A percentile compares a stretch with the other conserved stretches of the same genome.
Conservation (phyloP, 2,329 filamentous ascomycete genomes). For the Neonectria neomacrospora region DNA sequence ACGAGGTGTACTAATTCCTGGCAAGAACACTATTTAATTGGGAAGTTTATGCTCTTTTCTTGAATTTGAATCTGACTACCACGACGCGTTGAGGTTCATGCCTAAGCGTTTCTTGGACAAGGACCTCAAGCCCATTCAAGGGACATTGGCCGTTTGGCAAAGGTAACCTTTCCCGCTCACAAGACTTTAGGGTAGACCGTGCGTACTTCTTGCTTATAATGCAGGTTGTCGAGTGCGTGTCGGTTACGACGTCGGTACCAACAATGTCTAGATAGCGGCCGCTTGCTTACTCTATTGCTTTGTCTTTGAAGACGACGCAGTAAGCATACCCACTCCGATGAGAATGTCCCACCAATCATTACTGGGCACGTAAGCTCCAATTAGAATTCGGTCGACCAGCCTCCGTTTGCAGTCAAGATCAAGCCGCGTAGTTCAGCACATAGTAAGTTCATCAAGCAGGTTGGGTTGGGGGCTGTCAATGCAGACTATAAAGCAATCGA, state of each 20-base stretch:
- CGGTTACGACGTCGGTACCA: constrained; percentile 11
- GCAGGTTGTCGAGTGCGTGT: constrained; percentile 10
- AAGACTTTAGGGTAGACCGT: not conserved
- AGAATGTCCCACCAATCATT: not conserved
- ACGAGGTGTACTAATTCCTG: not conserved
- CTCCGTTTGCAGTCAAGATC: constrained; percentile 3
- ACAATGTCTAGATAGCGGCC: constrained; percentile 6
- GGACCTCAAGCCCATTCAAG: not conserved
- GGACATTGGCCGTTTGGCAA: not conserved
- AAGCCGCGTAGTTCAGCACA: constrained; percentile 1
- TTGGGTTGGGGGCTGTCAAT: not conserved
- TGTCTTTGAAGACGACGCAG: not conserved
- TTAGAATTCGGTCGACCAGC: not conserved
- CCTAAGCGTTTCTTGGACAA: not conserved
- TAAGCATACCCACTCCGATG: not conserved
- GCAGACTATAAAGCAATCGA: not conserved
- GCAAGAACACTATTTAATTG: not conserved
- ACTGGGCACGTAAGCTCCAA: not conserved
- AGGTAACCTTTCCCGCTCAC: not conserved
- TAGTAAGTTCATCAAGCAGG: not conserved
- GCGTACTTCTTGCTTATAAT: not conserved
- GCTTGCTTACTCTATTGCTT: constrained; percentile 13
- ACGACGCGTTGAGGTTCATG: not conserved
- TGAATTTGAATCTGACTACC: not conserved
- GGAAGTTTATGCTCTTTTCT: not conserved